Conservation (phyloP, 2,329 filamentous ascomycete species). For the Sporothrix brunneoviolacea region DNA sequence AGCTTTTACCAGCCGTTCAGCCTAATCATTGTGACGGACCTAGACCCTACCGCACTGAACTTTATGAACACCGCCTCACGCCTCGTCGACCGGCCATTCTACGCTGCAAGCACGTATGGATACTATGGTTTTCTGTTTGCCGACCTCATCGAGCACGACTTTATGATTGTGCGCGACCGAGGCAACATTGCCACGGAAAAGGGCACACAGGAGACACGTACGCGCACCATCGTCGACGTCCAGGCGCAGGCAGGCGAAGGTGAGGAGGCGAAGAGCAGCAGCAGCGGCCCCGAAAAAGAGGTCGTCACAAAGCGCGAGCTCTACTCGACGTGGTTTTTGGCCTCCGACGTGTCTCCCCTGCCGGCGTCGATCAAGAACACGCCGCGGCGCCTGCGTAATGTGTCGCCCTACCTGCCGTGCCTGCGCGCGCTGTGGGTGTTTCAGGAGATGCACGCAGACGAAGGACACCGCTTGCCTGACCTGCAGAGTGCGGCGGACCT, state of each 20-base stretch:
- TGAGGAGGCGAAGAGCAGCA: too few species aligned
- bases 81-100: slow-evolving; percentile 72
- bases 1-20: slow-evolving; percentile 76
- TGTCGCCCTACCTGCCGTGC: slow-evolving; percentile 80
- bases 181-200: slow-evolving; percentile 62
- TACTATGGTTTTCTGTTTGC: slow-evolving; percentile 94
- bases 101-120: slow-evolving; percentile 79
- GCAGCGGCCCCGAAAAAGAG: slow-evolving; percentile 40
- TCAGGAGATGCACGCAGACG: slow-evolving; percentile 49
- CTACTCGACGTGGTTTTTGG: slow-evolving; percentile 83
- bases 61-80: slow-evolving; percentile 83
- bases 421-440: slow-evolving; percentile 89
- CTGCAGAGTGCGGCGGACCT: slow-evolving; percentile 57
- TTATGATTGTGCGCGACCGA: slow-evolving; percentile 76
- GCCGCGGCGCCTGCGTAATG: slow-evolving; percentile 61
- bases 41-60: slow-evolving; percentile 66
- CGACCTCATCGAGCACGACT: slow-evolving; percentile 85
- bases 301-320: slow-evolving; percentile 85
- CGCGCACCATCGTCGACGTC: slow-evolving; percentile 66
- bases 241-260: slow-evolving; percentile 65
- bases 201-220: slow-evolving; percentile 61
- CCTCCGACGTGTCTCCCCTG: slow-evolving; percentile 68
- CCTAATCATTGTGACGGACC: slow-evolving; percentile 83
- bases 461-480: slow-evolving; percentile 35
- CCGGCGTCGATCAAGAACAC: slow-evolving; percentile 62